Evolutionary conservation across 2,329 filamentous ascomycete species (phyloP), one percentile per base, ranked within the genome.

Genomic region (Aspergillus floridensis): DNA sequence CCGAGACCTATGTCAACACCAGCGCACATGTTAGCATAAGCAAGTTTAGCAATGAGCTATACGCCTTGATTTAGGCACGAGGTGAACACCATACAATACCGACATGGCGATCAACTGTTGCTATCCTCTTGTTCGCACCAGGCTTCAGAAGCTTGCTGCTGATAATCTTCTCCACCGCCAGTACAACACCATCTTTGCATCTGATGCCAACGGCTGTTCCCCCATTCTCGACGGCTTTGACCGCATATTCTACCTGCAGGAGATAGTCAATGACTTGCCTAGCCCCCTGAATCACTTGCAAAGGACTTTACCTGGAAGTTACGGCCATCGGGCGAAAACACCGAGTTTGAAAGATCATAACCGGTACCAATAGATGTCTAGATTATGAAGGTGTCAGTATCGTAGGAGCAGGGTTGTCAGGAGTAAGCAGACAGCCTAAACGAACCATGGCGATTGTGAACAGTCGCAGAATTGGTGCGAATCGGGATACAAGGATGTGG

Each of bases 291-390:
- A 12, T 21, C 14, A 29, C 21, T 53, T 19, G 19, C 31, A 26
- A 22, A 11, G 12, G 26, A 32, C 53, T 19, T 14, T 75, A 96
- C 92, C 81, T 99, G 95, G 80, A 99, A 99, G 80, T 99, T 99
- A 71, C 95, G 91, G 75, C 95, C 95, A 81, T 99, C 95, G 67
- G 95, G 95, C 52, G 95, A 98, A 85, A 98, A 99, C 83, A 98
- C 96, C 74, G 95, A 98, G 86, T 99, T 99, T 77, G 92, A 92
- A 72, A 99, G 89, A 87, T 99, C 95, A 82, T 99, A 99, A 75
- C 95, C 95, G 73, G 95, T 99, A 76, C 95, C 95, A 90, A 99
- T 99, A 75, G 95, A 99, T 74, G 95, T 99, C 95, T 99, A 63
- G 29, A 52, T 41, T 29, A 41, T 21, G 47, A 52, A 47, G 59